These are phyloP conservation scores for Chrysosporium keratinophilum DNA, from an alignment of 2,329 filamentous ascomycete species.

Conservation along the genomic window DNA sequence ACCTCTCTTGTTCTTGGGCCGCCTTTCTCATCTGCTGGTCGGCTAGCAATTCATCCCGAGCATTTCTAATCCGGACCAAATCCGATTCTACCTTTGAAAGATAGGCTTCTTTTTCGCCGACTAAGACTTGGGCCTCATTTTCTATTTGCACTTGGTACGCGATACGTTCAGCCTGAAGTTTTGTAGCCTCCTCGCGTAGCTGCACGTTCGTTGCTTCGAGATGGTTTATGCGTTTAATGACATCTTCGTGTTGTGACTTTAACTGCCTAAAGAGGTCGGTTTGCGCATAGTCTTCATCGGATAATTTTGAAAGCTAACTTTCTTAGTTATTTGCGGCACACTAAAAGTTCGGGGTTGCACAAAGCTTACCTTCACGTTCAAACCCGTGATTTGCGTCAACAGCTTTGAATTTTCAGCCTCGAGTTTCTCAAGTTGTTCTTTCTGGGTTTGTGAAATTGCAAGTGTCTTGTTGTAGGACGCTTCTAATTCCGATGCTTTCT, in stretches of 20 bases:
- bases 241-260: slow-evolving; percentile 81
- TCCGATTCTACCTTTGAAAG: slow-evolving; percentile 73
- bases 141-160: slow-evolving; percentile 72
- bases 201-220: slow-evolving; percentile 80
- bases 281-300: slow-evolving; percentile 86
- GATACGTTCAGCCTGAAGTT: slow-evolving; percentile 72
- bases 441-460: slow-evolving; percentile 69
- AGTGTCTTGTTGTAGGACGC: slow-evolving; percentile 66
- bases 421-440: slow-evolving; percentile 73
- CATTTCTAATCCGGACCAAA: slow-evolving; percentile 70
- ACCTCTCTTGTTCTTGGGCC: slow-evolving; percentile 63
- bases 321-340: slow-evolving; percentile 46
- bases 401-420: slow-evolving; percentile 64
- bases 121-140: slow-evolving; percentile 61
- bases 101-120: slow-evolving; percentile 71
- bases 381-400: slow-evolving; percentile 66
- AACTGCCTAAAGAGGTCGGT: slow-evolving; percentile 90
- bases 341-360: slow-evolving; percentile 12
- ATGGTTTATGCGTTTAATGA: slow-evolving; percentile 84
- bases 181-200: slow-evolving; percentile 73
- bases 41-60: slow-evolving; percentile 73
- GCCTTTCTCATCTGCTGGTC: slow-evolving; percentile 72
- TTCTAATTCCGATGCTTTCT: slow-evolving; percentile 58
- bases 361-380: slow-evolving; percentile 47
- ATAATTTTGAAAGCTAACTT: slow-evolving; percentile 55